Evolutionary conservation across 306 rosid species (phyloP).

Genomic region (Rosa multiflora): DNA sequence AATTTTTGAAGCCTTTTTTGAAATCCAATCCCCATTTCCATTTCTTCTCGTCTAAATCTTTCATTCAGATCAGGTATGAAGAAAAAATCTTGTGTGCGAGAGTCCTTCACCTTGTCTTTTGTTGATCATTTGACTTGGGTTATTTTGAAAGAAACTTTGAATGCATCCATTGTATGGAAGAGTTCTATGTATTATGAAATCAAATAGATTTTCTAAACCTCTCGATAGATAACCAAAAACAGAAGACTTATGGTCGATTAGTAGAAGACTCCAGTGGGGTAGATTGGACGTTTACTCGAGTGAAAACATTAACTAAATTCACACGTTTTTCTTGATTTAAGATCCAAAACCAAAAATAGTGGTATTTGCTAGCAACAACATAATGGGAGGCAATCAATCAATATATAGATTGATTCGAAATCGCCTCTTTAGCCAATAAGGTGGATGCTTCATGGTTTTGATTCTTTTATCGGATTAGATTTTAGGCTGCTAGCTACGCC

Average conservation of each 20-base stretch:
- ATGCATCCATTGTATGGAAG: background rate
- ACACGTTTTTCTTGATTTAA: no score
- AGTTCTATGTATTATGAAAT: background rate
- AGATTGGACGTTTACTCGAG: background rate
- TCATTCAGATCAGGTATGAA: background rate
- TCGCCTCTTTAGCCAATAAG: slow-evolving; percentile 3
- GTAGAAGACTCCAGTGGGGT: background rate
- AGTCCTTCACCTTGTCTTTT: no score
- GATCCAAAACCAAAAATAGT: no score
- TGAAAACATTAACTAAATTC: background rate
- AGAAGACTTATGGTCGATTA: background rate
- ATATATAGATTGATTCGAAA: no score
- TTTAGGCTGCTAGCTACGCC: background rate
- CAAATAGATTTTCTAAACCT: background rate
- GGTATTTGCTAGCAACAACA: no score
- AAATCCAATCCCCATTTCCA: background rate
- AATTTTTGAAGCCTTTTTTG: background rate
- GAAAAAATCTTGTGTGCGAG: background rate
- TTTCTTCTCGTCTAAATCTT: background rate
- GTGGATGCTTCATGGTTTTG: slow-evolving; percentile 14
- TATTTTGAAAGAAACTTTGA: background rate
- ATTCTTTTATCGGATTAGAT: slow-evolving; percentile 1
- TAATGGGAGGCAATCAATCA: no score
- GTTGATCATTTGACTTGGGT: background rate
- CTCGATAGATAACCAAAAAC: background rate